These are phyloP conservation scores for Harringtonia aguacate DNA, from an alignment of 2,329 filamentous ascomycete genomes.

Conservation along the genomic window DNA sequence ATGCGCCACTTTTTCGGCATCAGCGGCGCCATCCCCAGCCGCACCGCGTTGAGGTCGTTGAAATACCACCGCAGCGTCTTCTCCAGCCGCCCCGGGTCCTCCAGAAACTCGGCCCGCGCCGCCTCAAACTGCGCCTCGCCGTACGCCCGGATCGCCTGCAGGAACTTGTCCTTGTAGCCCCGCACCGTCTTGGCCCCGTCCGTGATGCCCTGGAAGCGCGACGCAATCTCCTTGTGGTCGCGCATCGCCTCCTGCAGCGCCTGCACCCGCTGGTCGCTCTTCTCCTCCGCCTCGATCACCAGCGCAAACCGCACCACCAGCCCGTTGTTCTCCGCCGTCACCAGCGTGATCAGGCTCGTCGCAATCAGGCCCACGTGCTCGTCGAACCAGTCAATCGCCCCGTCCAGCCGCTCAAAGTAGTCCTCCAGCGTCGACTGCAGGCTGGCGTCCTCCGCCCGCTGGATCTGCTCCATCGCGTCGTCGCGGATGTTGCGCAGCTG, in stretches of 20 bases:
- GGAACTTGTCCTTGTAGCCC: slow-evolving; percentile 94
- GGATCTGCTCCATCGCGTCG: slow-evolving; percentile 94
- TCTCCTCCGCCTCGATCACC: slow-evolving; percentile 91
- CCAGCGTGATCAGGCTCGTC: slow-evolving; percentile 78
- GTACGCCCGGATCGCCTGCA: slow-evolving; percentile 65
- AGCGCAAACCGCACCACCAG: slow-evolving; percentile 86
- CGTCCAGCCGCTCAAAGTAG: slow-evolving; percentile 79
- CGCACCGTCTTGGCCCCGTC: slow-evolving; percentile 84
- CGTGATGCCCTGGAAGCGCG: slow-evolving; percentile 88
- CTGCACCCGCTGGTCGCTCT: slow-evolving; percentile 83
- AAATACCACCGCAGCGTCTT: slow-evolving; percentile 95
- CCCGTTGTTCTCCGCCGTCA: slow-evolving; percentile 77
- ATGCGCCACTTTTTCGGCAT: slow-evolving; percentile 98
- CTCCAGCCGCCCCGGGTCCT: slow-evolving; percentile 71
- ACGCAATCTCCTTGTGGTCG: slow-evolving; percentile 90
- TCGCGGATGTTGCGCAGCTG: slow-evolving; percentile 88
- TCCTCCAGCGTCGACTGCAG: slow-evolving; percentile 77
- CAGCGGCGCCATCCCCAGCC: slow-evolving; percentile 79
- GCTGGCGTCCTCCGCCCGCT: slow-evolving; percentile 59
- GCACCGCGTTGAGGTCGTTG: slow-evolving; percentile 92
- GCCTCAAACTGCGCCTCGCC: slow-evolving; percentile 65
- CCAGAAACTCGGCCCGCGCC: slow-evolving; percentile 64
- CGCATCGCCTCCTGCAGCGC: slow-evolving; percentile 90
- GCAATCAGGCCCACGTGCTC: slow-evolving; percentile 85
- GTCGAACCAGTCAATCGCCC: slow-evolving; percentile 88